These are phyloP conservation scores for Parsonsia alboflavescens DNA, from an alignment of 257 asterid genomes.

Conservation along the genomic window DNA sequence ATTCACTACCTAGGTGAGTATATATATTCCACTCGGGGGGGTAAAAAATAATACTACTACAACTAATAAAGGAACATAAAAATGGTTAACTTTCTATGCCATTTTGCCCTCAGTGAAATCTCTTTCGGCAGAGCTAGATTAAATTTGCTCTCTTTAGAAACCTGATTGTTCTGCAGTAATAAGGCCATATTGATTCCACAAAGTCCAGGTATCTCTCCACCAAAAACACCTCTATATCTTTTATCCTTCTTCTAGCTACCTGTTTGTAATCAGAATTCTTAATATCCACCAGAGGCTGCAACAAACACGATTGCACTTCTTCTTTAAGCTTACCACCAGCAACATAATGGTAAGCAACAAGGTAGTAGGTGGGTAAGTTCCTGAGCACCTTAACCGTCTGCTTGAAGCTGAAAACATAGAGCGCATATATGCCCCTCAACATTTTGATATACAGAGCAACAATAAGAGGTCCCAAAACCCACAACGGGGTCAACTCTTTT, in stretches of 20 bases:
- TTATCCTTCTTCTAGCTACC: slow-evolving; percentile 30
- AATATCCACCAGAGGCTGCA: slow-evolving; percentile 45
- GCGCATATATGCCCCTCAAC: slow-evolving; percentile 42
- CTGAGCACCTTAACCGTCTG: slow-evolving; percentile 45
- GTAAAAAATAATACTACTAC: too few species aligned
- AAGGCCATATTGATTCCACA: slow-evolving; percentile 72
- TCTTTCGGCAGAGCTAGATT: slow-evolving; percentile 26
- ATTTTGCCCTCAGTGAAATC: neutral
- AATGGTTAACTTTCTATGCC: neutral
- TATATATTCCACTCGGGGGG: neutral
- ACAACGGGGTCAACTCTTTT: slow-evolving; percentile 66
- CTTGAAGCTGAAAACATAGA: slow-evolving; percentile 60
- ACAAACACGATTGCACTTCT: slow-evolving; percentile 26
- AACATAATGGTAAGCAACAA: slow-evolving; percentile 29
- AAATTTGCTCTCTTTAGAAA: slow-evolving; percentile 73
- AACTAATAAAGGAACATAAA: neutral
- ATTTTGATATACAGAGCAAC: slow-evolving; percentile 51
- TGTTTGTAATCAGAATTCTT: slow-evolving; percentile 42
- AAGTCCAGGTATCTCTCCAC: slow-evolving; percentile 61
- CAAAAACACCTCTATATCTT: slow-evolving; percentile 40
- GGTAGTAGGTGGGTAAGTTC: slow-evolving; percentile 43
- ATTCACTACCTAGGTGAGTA: neutral
- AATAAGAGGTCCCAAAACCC: slow-evolving; percentile 81
- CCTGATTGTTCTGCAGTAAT: slow-evolving; percentile 59
- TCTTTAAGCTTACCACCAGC: slow-evolving; percentile 52